Conservation (phyloP, 2,329 filamentous ascomycete genomes). For the Claviceps cyperi region DNA sequence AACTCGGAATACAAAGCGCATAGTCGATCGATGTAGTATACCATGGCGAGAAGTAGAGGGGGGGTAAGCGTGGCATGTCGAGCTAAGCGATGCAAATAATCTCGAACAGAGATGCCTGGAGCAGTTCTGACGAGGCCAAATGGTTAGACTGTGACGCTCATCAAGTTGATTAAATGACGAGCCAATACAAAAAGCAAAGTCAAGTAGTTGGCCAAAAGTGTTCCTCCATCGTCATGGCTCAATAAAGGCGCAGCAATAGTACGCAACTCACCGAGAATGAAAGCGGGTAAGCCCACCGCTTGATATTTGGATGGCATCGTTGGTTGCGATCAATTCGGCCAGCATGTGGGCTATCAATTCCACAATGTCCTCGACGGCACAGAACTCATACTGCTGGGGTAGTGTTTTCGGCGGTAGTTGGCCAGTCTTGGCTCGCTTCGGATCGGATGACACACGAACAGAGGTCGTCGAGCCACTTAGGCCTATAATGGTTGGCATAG, state of each 20-base stretch:
- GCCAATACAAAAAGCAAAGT: background rate
- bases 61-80: conserved; percentile 88
- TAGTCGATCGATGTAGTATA: conserved; percentile 93
- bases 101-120: conserved; percentile 83
- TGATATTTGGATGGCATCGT: conserved; percentile 63
- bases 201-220: too few relatives aligned
- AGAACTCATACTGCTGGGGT: conserved; percentile 66
- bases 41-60: conserved; percentile 92
- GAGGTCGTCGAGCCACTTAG: background rate
- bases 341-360: conserved; percentile 90
- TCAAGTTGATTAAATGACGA: background rate
- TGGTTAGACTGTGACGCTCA: background rate
- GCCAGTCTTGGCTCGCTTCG: conserved; percentile 41
- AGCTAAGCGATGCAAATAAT: conserved; percentile 85
- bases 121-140: conserved; percentile 27
- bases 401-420: conserved; percentile 40
- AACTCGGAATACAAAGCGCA: conserved; percentile 89
- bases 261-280: conserved; percentile 59
- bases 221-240: too few relatives aligned
- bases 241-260: background rate
- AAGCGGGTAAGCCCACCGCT: conserved; percentile 84
- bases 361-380: conserved; percentile 73
- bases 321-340: conserved; percentile 83
- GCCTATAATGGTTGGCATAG: background rate
- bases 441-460: conserved; percentile 4